Conservation (phyloP, 106 monocot genomes). For the Acorus gramineus region DNA sequence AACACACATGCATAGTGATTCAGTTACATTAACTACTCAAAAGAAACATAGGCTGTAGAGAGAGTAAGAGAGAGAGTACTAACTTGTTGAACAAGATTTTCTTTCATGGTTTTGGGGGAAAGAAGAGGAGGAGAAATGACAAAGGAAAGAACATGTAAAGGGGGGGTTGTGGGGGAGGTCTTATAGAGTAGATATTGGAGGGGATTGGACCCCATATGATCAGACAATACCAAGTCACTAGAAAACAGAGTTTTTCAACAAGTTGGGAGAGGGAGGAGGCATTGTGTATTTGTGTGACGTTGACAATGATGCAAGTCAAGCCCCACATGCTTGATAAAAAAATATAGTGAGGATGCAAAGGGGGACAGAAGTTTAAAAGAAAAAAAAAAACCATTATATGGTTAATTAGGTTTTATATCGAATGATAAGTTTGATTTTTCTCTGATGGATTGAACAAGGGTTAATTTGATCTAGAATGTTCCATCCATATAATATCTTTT, state of each 20-base stretch:
- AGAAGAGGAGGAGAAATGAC: not conserved
- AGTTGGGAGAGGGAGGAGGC: slow-evolving; percentile 5
- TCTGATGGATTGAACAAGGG: too few species aligned
- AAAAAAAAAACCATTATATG: too few species aligned
- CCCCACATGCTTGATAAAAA: too few species aligned
- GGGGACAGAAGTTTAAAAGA: too few species aligned
- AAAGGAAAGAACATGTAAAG: not conserved
- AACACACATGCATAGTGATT: not conserved
- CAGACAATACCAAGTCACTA: not conserved
- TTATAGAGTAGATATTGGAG: not conserved
- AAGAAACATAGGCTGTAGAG: too few species aligned
- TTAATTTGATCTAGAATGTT: too few species aligned
- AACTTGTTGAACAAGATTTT: not conserved
- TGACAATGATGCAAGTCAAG: slow-evolving; percentile 7
- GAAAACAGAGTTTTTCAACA: slow-evolving; percentile 6
- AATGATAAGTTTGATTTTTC: too few species aligned
- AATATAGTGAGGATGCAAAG: too few species aligned
- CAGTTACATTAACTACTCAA: too few species aligned
- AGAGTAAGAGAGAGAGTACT: not conserved
- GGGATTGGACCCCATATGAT: not conserved
- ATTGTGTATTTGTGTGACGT: not conserved
- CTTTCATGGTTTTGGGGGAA: not conserved
- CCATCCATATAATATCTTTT: too few species aligned
- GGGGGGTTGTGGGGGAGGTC: not conserved
- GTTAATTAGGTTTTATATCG: too few species aligned